Base-by-base conservation (phyloP, 441 rosid species). In the Bruguiera hainesii region DNA sequence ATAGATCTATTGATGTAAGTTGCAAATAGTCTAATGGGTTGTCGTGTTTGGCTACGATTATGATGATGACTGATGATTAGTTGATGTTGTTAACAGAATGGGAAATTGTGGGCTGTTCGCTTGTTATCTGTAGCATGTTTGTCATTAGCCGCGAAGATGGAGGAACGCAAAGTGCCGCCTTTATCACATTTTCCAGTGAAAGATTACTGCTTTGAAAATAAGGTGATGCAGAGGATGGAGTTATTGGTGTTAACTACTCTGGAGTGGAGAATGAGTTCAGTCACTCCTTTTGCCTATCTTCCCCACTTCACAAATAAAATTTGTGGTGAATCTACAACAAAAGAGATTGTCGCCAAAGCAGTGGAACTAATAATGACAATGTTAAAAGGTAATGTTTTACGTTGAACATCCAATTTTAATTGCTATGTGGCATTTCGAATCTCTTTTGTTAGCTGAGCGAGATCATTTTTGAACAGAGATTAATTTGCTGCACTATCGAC, bases 101-200 rank as follows among this genome's bases (percentile, higher is more conserved):
- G 85, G 78, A 83, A 93, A 70, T 30, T 81, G 66, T 90, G 93
- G 96, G 91, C 90, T 37, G 68, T 89, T 65, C 79, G 86, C 68
- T 81, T 93, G 71, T 72, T 90, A 67, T 83, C 97, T 4, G 81
- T 87, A 71, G 93, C 91, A 10, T 86, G 95, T 83, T 77, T 93
- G 75, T 88, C 92, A 39, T 15, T 93, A 73, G 93, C 97, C 20
- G 93, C 95, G 8, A 93, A 93, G 68, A 89, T 90, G 90, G 98
- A 87, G 71, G 98, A 93, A 60, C 60, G 86, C 20, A 72, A 63
- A 28, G 97, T 84, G 15, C 96, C 97, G 20, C 50, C 81, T 7
- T 79, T 90, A 60, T 83, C 93, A 29, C 86, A 87, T 61, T 84
- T 83, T 66, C 77, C 74, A 15, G 66, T 77, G 63, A 78, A 82